phyloP scores from a whole-genome alignment of 2,329 filamentous ascomycete genomes.

The Diaporthe sp. region DNA sequence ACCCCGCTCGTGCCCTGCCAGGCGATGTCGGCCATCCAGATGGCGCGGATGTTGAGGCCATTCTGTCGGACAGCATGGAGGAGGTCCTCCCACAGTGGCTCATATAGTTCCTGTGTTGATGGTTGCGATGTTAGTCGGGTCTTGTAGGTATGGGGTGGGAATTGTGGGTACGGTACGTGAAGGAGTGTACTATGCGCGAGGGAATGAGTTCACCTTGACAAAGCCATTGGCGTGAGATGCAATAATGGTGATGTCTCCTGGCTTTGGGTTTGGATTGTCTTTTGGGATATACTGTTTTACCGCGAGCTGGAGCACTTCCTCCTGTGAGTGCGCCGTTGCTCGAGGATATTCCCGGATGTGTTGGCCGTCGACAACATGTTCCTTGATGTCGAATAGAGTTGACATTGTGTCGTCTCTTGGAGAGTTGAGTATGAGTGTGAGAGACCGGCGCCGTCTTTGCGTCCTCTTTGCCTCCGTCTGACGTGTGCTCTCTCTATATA shows the following conservation, averaged over 20 bases:
- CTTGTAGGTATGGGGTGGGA: background rate
- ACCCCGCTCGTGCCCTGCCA: conserved; percentile 85
- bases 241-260: conserved; percentile 87
- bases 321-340: conserved; percentile 79
- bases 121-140: conserved; percentile 37
- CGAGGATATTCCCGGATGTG: conserved; percentile 87
- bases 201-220: conserved; percentile 74
- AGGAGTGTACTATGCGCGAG: conserved; percentile 14
- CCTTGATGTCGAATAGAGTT: conserved; percentile 73
- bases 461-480: background rate
- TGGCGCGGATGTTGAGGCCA: conserved; percentile 80
- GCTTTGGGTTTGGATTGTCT: conserved; percentile 75
- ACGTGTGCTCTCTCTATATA: background rate
- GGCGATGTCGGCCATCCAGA: conserved; percentile 93
- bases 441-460: background rate
- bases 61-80: conserved; percentile 68
- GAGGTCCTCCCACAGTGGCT: conserved; percentile 91
- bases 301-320: conserved; percentile 79
- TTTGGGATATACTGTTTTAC: conserved; percentile 91
- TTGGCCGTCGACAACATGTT: conserved; percentile 80
- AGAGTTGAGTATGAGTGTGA: background rate
- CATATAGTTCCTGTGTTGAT: conserved; percentile 82
- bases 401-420: conserved; percentile 47
- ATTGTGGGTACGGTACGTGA: background rate
- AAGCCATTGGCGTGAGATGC: conserved; percentile 93